Evolutionary conservation across 306 rosid genomes (phyloP).

Genomic region (Casuarina cunninghamiana): DNA sequence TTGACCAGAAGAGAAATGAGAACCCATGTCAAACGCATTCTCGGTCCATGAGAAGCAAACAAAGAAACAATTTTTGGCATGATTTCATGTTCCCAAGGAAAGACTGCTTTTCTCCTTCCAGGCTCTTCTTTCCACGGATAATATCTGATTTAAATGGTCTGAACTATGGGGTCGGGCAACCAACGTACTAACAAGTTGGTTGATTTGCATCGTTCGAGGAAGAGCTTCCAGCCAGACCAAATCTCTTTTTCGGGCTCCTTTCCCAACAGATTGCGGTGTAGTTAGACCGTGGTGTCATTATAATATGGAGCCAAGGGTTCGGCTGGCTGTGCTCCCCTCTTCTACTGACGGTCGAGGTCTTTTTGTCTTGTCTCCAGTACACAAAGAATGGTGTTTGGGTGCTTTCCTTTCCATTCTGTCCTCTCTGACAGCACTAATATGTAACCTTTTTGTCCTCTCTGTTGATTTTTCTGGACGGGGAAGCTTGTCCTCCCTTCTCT

Average conservation of each 20-base stretch:
- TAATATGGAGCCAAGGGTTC: background rate
- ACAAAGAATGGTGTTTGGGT: background rate
- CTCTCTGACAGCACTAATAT: background rate
- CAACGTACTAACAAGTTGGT: background rate
- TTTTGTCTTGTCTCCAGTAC: background rate
- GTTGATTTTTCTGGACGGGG: background rate
- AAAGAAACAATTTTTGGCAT: background rate
- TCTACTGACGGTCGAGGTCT: background rate
- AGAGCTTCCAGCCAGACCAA: slow-evolving; percentile 5
- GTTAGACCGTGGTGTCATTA: too few species aligned
- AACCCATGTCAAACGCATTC: background rate
- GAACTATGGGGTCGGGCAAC: slow-evolving; percentile 4
- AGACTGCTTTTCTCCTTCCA: background rate
- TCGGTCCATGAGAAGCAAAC: background rate
- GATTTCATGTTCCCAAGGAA: slow-evolving; percentile 15
- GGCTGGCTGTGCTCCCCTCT: background rate
- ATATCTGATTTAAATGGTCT: background rate
- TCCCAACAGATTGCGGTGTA: background rate
- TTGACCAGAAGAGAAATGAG: background rate
- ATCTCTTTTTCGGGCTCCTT: background rate
- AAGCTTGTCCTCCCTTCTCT: too few species aligned
- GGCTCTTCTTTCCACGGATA: slow-evolving; percentile 15
- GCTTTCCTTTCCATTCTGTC: background rate
- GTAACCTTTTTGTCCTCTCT: background rate
- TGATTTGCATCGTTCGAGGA: background rate